Evolutionary conservation across 495 filamentous ascomycete genomes (phyloP), one percentile per base, ranked within the genome.

Genomic region (Parathielavia hyrcaniae): DNA sequence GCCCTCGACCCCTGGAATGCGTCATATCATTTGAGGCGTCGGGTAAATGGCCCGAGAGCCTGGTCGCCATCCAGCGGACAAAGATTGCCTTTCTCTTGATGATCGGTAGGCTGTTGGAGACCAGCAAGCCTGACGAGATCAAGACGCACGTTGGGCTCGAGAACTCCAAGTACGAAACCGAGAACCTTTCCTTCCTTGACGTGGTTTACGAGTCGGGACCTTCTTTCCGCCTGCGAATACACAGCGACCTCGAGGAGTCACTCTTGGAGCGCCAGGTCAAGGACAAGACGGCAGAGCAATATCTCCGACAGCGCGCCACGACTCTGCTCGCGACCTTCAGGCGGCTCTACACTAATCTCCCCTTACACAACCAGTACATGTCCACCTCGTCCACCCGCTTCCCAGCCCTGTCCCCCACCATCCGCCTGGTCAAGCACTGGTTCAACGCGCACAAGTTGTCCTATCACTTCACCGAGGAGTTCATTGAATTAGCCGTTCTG

Each of bases 11-110:
- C 1, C 66, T 78, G 64, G 84, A 92, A 55, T 76, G 91, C 51
- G 77, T 88, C 38, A 77, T 98, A 23, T 91, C 92, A 61, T 97
- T 98, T 63, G 93, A 98, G 73, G 89, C 87, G 35, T 97, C 95
- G 5, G 83, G 82, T 11, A 86, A 91, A 55, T 98, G 93, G 93
- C 95, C 93, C 0, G 91, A 97, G 61, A 87, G 92, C 64, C 73
- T 97, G 9, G 77, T 78, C 11, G 91, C 93, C 4, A 92, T 98
- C 45, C 93, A 97, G 68, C 82, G 88, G 69, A 92, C 91, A 12
- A 98, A 98, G 71, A 79, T 92, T 22, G 95, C 92, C 0, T 95
- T 98, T 66, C 79, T 97, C 2, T 67, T 95, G 8, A 91, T 88
- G 68, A 85, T 97, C 50, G 84, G 83, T 26, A 83, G 83, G 49